Evolutionary conservation across 1,284 basidiomycete genomes (phyloP).

Genomic region (Ustilago nuda): DNA sequence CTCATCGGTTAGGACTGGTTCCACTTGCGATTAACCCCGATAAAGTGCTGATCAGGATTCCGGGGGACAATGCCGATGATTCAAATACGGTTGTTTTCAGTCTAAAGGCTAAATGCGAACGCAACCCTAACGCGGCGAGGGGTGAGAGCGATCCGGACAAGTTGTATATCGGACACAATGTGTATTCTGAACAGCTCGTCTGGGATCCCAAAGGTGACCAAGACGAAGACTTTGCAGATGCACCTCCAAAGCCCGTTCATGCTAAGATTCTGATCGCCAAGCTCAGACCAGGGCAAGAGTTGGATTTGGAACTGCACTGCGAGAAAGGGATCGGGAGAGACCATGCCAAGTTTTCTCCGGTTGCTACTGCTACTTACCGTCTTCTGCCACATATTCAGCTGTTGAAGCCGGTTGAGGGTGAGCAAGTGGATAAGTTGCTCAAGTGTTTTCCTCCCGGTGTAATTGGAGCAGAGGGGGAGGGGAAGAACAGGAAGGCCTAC

Average conservation of each 20-base stretch:
- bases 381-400: slow-evolving; percentile 88
- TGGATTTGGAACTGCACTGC: slow-evolving; percentile 89
- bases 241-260: slow-evolving; percentile 79
- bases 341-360: slow-evolving; percentile 98
- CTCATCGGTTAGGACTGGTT: slow-evolving; percentile 89
- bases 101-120: slow-evolving; percentile 79
- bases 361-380: slow-evolving; percentile 82
- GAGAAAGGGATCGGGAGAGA: slow-evolving; percentile 95
- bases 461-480: slow-evolving; percentile 76
- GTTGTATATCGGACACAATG: slow-evolving; percentile 65
- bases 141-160: slow-evolving; percentile 71
- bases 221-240: slow-evolving; percentile 70
- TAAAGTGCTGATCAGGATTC: slow-evolving; percentile 70
- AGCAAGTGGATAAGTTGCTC: slow-evolving; percentile 80
- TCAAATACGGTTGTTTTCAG: slow-evolving; percentile 92
- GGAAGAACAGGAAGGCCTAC: slow-evolving; percentile 75
- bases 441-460: slow-evolving; percentile 91
- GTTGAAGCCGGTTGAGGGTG: slow-evolving; percentile 76
- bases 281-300: slow-evolving; percentile 85
- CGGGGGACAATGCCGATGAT: slow-evolving; percentile 77
- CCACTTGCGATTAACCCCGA: slow-evolving; percentile 89
- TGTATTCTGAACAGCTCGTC: slow-evolving; percentile 81
- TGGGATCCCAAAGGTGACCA: slow-evolving; percentile 93
- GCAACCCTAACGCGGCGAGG: slow-evolving; percentile 73
- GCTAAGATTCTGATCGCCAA: slow-evolving; percentile 93